Evolutionary conservation across 495 filamentous ascomycete species (phyloP).

Genomic region (Thozetella sp.): DNA sequence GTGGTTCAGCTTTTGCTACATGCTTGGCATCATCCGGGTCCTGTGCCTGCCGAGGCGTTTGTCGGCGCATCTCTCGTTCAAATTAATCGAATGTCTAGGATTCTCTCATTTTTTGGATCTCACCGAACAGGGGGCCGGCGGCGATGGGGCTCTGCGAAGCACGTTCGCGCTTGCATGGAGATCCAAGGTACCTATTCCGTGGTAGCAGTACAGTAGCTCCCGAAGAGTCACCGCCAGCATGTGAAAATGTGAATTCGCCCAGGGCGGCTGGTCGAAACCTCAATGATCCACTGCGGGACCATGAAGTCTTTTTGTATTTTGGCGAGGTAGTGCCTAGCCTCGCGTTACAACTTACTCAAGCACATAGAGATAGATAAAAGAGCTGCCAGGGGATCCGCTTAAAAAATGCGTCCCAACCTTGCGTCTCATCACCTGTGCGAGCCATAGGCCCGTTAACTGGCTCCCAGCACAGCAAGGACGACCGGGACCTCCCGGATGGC

Average conservation of each 20-base stretch:
- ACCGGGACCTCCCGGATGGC: background rate
- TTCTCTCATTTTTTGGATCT: background rate
- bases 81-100: background rate
- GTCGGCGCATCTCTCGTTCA: background rate
- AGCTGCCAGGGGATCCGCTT: too few relatives aligned
- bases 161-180: too few relatives aligned
- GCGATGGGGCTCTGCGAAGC: too few relatives aligned
- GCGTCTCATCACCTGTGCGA: too few relatives aligned
- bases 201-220: too few relatives aligned
- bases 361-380: too few relatives aligned
- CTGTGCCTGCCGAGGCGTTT: background rate
- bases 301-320: background rate
- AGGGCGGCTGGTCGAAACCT: background rate
- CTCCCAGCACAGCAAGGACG: too few relatives aligned
- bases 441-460: too few relatives aligned
- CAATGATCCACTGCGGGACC: background rate
- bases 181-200: too few relatives aligned
- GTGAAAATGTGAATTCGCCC: background rate
- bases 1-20: background rate
- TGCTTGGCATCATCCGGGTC: too few relatives aligned
- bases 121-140: background rate
- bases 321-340: slow-evolving; percentile 1
- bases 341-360: too few relatives aligned
- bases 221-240: background rate
- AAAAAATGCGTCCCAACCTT: too few relatives aligned